phyloP scores from a whole-genome alignment of 2,329 filamentous ascomycete genomes.

The Akanthomyces muscarius region DNA sequence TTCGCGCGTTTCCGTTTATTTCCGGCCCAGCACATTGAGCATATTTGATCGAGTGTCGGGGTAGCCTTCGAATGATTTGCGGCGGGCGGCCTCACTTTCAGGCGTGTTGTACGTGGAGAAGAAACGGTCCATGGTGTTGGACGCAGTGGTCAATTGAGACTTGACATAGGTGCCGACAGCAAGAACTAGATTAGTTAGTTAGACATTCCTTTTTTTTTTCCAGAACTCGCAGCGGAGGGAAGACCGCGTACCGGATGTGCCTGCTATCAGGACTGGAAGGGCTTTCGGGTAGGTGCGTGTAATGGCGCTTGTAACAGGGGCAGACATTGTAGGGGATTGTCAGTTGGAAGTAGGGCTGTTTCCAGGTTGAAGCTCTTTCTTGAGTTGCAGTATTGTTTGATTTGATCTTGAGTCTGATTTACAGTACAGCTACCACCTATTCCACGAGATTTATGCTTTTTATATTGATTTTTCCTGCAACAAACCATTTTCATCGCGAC shows the following conservation, averaged over 20 bases:
- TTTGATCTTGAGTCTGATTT: neutral
- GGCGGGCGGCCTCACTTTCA: constrained; percentile 33
- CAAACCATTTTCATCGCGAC: neutral
- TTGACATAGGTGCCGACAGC: constrained; percentile 32
- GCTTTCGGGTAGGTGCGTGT: constrained; percentile 7
- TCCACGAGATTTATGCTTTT: neutral
- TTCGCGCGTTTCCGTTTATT: constrained; percentile 16
- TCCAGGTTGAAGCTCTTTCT: neutral
- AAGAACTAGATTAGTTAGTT: neutral
- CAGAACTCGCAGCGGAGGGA: neutral
- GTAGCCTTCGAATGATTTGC: constrained; percentile 31
- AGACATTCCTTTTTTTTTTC: no score
- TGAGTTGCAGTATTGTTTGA: neutral
- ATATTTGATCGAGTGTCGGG: constrained; percentile 33
- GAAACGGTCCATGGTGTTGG: constrained; percentile 34
- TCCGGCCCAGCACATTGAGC: constrained; percentile 33
- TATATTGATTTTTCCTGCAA: neutral
- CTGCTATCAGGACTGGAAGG: constrained; percentile 9
- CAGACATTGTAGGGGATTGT: constrained; percentile 7
- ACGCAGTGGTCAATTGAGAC: constrained; percentile 31
- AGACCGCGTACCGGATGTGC: constrained; percentile 7
- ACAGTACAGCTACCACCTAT: neutral
- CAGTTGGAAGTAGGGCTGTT: no score
- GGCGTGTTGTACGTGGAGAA: constrained; percentile 37
- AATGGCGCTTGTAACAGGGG: constrained; percentile 12